Base-by-base conservation (phyloP, 345 rosid genomes). In the Punica granatum region DNA sequence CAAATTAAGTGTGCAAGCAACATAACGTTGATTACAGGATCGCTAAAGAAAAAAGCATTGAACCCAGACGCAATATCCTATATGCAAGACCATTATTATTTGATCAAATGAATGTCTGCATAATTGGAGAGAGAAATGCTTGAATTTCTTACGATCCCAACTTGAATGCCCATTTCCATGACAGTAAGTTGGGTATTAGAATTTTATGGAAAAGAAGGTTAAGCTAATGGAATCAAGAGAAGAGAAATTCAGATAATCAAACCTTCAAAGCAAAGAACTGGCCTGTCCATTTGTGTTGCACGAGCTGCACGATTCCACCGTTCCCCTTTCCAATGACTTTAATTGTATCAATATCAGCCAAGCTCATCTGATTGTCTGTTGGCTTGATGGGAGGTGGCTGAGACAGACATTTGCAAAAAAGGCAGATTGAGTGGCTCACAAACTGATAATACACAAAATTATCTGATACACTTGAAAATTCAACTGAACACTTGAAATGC, bases 201-300 rank as follows among this genome's bases (percentile, higher is more conserved):
- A 35, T 14, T 1, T 30, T 16, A 62, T 19, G 9, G 18, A 1
- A 51, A 2, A n/a, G n/a, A n/a, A n/a, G 28, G 30, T 1, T 7
- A 51, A 10, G 13, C 7, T 2, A 13, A 51, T 46, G 58, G 16
- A 14, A 46, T 35, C 28, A 44, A 12, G 28, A 59, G 21, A 60
- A 44, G 7, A 34, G 25, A 14, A 42, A 56, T 23, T 30, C 63
- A 60, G 32, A 44, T 31, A 30, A 60, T 41, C 11, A 37, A 9
- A 92, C 98, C 96, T 93, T 93, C 67, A 93, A 78, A 16, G 98
- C 97, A 44, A 93, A 90, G 72, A 93, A 90, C 39, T 85, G 96
- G 66, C 85, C 87, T 54, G 90, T 85, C 96, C 96, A 93, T 75
- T 93, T 93, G 82, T 93, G 98, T 69, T 86, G 98, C 76, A 93